These are phyloP conservation scores for Pseudogymnoascus sp. DNA, from an alignment of 2,329 filamentous ascomycete species.

Conservation along the genomic window DNA sequence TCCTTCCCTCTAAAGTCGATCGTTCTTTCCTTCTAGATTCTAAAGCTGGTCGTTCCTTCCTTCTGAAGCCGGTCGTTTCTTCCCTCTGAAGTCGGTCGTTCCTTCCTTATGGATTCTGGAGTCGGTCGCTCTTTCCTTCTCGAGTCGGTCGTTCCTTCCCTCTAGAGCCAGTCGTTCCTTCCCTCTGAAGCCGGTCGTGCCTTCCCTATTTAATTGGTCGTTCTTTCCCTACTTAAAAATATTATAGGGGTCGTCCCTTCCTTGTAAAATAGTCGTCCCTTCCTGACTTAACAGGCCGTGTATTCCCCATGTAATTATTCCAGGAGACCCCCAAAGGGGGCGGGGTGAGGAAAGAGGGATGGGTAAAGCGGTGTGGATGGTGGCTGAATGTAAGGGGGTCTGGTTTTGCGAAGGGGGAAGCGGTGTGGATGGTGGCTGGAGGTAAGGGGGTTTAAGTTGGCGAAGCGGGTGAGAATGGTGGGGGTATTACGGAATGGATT, in stretches of 20 bases:
- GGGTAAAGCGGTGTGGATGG: not conserved
- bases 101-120: no score
- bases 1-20: not conserved
- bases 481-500: no score
- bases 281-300: not conserved
- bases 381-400: not conserved
- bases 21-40: not conserved
- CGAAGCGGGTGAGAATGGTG: no score
- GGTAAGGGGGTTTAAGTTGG: no score
- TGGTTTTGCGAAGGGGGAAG: not conserved
- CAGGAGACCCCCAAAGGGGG: no score
- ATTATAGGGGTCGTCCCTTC: not conserved
- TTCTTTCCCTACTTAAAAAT: not conserved
- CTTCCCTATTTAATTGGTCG: not conserved
- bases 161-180: not conserved
- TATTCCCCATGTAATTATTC: no score
- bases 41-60: not conserved
- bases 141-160: not conserved
- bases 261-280: not conserved
- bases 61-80: not conserved
- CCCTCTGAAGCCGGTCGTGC: not conserved
- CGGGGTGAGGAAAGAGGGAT: not conserved
- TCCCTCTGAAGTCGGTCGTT: not conserved
- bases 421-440: no score
- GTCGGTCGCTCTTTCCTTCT: not conserved